Percentiles rank a stretch among this genome's conserved stretches.
These are phyloP conservation scores for Chaetomium strumarium DNA, from an alignment of 2,329 filamentous ascomycete genomes.

Conservation along the genomic window DNA sequence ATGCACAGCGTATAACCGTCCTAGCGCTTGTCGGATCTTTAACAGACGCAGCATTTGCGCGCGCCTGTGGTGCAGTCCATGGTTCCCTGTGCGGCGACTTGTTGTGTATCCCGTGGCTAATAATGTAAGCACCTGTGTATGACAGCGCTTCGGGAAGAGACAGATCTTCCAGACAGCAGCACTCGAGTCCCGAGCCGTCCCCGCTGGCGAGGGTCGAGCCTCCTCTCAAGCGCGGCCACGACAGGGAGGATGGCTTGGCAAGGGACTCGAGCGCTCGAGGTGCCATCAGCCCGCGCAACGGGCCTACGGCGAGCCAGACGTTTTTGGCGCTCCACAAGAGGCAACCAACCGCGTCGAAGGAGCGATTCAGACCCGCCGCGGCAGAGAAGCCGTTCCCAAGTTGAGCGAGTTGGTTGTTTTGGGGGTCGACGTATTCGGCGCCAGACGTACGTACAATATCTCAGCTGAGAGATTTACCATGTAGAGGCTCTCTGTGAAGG, in stretches of 20 bases:
- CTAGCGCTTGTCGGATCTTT: constrained; percentile 9
- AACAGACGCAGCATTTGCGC: constrained; percentile 1
- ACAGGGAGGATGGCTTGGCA: constrained; percentile 18
- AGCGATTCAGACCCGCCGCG: constrained; percentile 7
- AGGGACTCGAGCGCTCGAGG: constrained; percentile 3
- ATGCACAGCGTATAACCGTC: not conserved
- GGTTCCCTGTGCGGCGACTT: constrained; percentile 1
- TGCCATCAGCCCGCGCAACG: constrained; percentile 7
- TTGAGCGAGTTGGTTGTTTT: not conserved
- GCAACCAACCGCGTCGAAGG: not conserved
- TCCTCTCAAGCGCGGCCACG: constrained; percentile 22
- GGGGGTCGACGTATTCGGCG: not conserved
- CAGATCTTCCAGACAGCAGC: constrained; percentile 21
- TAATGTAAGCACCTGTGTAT: no score
- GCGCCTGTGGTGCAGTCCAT: constrained; percentile 6
- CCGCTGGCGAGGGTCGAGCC: constrained; percentile 10
- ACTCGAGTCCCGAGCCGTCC: constrained; percentile 15
- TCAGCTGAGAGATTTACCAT: constrained; percentile 1
- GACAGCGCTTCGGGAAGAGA: constrained; percentile 19
- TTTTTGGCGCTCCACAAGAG: not conserved
- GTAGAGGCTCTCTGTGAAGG: not conserved
- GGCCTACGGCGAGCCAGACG: constrained; percentile 3
- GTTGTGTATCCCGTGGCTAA: constrained; percentile 13
- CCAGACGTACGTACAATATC: not conserved
- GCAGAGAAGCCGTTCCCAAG: constrained; percentile 7